phyloP scores from a whole-genome alignment of 352 stramenopile species.

The Nothophytophthora sp. region DNA sequence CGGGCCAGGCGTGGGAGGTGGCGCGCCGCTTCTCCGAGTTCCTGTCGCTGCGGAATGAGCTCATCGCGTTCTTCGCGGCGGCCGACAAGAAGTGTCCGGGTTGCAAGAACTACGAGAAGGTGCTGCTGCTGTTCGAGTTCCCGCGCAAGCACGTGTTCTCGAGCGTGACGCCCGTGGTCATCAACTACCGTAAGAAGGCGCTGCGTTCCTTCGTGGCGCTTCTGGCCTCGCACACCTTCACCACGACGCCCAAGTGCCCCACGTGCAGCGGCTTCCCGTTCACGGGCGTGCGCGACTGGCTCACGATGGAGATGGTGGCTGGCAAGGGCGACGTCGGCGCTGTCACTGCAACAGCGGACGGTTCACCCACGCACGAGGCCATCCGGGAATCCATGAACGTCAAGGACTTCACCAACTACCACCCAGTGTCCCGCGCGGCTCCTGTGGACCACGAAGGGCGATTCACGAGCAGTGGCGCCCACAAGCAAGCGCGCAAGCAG shows the following conservation, averaged over 20 bases:
- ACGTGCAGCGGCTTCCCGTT: constrained; percentile 78
- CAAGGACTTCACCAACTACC: constrained; percentile 75
- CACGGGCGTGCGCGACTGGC: constrained; percentile 76
- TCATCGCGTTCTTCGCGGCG: constrained; percentile 62
- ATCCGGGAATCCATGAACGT: constrained; percentile 74
- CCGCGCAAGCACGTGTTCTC: constrained; percentile 84
- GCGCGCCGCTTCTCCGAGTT: constrained; percentile 85
- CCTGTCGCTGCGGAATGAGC: constrained; percentile 63
- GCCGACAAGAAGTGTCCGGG: constrained; percentile 75
- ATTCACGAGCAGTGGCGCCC: constrained; percentile 38
- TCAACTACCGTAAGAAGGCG: constrained; percentile 83
- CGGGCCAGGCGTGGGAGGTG: constrained; percentile 71
- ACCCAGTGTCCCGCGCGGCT: constrained; percentile 44
- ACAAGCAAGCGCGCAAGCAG: constrained; percentile 11
- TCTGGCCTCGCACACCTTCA: constrained; percentile 83
- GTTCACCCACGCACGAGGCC: constrained; percentile 31
- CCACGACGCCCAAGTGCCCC: constrained; percentile 74
- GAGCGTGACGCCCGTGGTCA: constrained; percentile 68
- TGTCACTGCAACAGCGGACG: not conserved
- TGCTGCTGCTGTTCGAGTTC: constrained; percentile 83
- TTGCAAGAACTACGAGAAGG: constrained; percentile 84
- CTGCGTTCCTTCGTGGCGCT: constrained; percentile 71
- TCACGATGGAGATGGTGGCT: constrained; percentile 44
- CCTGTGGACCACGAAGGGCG: constrained; percentile 68
- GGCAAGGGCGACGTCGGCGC: not conserved